phyloP scores from a whole-genome alignment of 2,329 filamentous ascomycete genomes.

The Phaeosphaeriaceae sp. region DNA sequence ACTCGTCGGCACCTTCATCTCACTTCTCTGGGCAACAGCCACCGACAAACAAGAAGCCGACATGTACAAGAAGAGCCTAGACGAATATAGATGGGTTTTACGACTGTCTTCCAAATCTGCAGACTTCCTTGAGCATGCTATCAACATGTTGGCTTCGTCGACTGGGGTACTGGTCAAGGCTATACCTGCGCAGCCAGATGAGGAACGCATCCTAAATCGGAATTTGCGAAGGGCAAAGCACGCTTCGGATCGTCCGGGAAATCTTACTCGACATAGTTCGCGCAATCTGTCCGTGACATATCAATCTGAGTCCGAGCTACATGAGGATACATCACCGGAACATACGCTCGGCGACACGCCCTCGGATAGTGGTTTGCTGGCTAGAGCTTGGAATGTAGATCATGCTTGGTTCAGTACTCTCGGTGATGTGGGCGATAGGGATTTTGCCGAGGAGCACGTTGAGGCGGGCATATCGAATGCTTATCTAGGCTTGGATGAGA shows the following conservation, averaged over 20 bases:
- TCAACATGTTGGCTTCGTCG: slow-evolving; percentile 32
- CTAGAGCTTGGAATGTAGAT: slow-evolving; percentile 6
- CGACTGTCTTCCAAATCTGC: slow-evolving; percentile 53
- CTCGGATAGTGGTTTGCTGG: slow-evolving; percentile 3
- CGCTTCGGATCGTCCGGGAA: neutral
- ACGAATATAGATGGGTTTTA: slow-evolving; percentile 52
- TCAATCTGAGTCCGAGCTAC: slow-evolving; percentile 11
- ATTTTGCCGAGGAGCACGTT: neutral
- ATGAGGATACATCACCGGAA: slow-evolving; percentile 12
- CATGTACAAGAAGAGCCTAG: slow-evolving; percentile 46
- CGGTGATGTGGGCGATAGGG: neutral
- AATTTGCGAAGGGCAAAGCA: neutral
- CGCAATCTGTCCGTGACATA: neutral
- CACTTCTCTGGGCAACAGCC: slow-evolving; percentile 48
- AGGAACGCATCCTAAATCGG: slow-evolving; percentile 7
- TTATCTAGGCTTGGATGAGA: neutral
- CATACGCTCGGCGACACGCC: slow-evolving; percentile 9
- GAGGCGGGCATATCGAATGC: neutral
- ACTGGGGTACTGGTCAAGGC: slow-evolving; percentile 29
- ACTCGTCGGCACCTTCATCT: slow-evolving; percentile 52
- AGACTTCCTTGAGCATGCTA: slow-evolving; percentile 52
- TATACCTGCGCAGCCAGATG: slow-evolving; percentile 8
- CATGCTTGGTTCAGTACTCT: slow-evolving; percentile 9
- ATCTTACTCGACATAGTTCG: neutral
- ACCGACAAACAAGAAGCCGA: slow-evolving; percentile 41